These are phyloP conservation scores for Cudoniella acicularis DNA, from an alignment of 495 filamentous ascomycete species.

Conservation along the genomic window DNA sequence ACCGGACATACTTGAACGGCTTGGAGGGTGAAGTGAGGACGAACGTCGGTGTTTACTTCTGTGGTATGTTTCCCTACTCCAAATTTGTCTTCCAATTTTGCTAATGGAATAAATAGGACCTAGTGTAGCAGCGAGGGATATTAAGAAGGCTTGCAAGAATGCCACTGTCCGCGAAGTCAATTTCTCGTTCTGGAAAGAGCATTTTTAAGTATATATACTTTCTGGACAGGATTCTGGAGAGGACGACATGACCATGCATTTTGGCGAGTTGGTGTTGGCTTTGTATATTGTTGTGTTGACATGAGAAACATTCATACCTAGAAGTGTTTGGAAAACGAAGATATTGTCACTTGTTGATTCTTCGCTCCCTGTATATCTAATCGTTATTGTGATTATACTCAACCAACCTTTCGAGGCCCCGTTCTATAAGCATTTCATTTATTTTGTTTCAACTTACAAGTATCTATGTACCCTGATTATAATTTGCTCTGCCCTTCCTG, in stretches of 20 bases:
- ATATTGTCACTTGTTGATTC: background rate
- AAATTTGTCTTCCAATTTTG: background rate
- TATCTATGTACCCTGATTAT: too few relatives aligned
- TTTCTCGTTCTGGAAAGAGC: conserved; percentile 99
- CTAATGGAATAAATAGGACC: conserved; percentile 35
- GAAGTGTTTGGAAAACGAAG: background rate
- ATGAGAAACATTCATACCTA: background rate
- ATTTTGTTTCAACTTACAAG: background rate
- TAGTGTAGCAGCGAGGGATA: conserved; percentile 75
- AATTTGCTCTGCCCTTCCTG: conserved; percentile 56
- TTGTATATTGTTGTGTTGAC: background rate
- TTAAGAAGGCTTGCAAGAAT: conserved; percentile 71
- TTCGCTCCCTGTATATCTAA: background rate
- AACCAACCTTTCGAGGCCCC: background rate
- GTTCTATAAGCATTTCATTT: background rate
- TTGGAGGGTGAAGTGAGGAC: conserved; percentile 69
- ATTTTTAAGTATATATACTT: conserved; percentile 43
- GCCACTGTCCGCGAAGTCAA: conserved; percentile 72
- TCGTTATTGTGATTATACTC: background rate
- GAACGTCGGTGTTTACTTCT: conserved; percentile 97
- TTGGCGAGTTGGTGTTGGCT: background rate
- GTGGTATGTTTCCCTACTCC: conserved; percentile 33
- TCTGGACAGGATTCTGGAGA: background rate
- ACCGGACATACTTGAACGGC: conserved; percentile 80
- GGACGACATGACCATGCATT: background rate